phyloP scores from a whole-genome alignment of 1,284 basidiomycete species.

The Fomitopsis palustris region DNA sequence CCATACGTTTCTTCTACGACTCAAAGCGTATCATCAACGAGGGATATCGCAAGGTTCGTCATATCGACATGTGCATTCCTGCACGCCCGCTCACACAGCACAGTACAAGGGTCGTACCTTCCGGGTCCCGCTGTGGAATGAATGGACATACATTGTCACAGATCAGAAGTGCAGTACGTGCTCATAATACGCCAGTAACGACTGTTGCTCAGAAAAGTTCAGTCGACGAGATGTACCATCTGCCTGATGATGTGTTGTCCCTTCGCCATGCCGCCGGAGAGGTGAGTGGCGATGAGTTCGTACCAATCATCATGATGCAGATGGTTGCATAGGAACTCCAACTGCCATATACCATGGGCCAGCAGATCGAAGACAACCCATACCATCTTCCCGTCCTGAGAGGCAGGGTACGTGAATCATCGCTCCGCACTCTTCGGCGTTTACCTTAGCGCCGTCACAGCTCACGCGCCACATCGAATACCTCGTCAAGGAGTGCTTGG shows the following conservation, averaged over 20 bases:
- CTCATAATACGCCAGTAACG: too few species aligned
- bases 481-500: slow-evolving; percentile 6
- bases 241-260: slow-evolving; percentile 10
- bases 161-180: slow-evolving; percentile 7
- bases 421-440: background rate
- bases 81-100: background rate
- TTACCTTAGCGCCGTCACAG: background rate
- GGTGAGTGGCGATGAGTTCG: background rate
- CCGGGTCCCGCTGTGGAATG: slow-evolving; percentile 5
- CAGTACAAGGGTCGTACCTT: slow-evolving; percentile 6
- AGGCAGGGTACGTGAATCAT: background rate
- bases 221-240: slow-evolving; percentile 11
- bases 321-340: slow-evolving; percentile 5
- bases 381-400: slow-evolving; percentile 11
- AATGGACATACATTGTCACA: slow-evolving; percentile 7
- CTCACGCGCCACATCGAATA: slow-evolving; percentile 11
- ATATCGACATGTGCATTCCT: background rate
- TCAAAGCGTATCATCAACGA: slow-evolving; percentile 7
- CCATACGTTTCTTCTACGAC: slow-evolving; percentile 6
- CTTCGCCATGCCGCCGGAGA: slow-evolving; percentile 7
- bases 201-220: background rate
- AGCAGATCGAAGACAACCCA: slow-evolving; percentile 9
- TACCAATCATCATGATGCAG: background rate
- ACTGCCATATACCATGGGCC: slow-evolving; percentile 12
- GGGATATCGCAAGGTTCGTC: slow-evolving; percentile 7